Percentiles rank a stretch among this genome's conserved stretches.
phyloP scores from a whole-genome alignment of 345 rosid species.

The Eucalyptus melliodora region DNA sequence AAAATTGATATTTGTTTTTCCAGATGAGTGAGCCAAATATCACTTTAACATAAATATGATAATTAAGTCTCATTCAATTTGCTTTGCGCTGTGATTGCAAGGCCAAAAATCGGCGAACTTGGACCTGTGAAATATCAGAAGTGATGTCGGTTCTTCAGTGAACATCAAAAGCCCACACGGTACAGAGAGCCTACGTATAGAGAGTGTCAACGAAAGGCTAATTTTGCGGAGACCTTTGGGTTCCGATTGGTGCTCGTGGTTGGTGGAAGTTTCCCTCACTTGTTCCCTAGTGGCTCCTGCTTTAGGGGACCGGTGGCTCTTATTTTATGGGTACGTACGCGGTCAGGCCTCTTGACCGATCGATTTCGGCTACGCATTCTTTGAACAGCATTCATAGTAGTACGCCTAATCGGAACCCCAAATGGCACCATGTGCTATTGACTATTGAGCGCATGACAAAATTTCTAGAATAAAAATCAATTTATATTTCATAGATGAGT shows the following conservation, averaged over 20 bases:
- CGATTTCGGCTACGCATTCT: neutral
- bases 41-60: neutral
- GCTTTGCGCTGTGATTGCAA: neutral
- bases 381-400: neutral
- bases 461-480: no score
- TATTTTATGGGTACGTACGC: neutral
- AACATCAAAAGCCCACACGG: neutral
- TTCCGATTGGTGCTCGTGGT: neutral
- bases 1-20: neutral
- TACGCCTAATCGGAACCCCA: neutral
- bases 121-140: neutral
- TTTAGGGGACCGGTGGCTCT: slow-evolving; percentile 11
- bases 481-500: no score
- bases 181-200: neutral
- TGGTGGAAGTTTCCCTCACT: neutral
- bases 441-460: neutral
- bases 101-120: neutral
- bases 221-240: neutral
- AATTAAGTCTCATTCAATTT: neutral
- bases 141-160: neutral
- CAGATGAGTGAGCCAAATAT: neutral
- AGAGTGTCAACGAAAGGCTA: neutral
- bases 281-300: slow-evolving; percentile 13
- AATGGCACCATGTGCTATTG: neutral
- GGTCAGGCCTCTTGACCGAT: neutral